Evolutionary conservation across 2,329 filamentous ascomycete species (phyloP), one percentile per base, ranked within the genome.

Genomic region (Penicillium sp.): DNA sequence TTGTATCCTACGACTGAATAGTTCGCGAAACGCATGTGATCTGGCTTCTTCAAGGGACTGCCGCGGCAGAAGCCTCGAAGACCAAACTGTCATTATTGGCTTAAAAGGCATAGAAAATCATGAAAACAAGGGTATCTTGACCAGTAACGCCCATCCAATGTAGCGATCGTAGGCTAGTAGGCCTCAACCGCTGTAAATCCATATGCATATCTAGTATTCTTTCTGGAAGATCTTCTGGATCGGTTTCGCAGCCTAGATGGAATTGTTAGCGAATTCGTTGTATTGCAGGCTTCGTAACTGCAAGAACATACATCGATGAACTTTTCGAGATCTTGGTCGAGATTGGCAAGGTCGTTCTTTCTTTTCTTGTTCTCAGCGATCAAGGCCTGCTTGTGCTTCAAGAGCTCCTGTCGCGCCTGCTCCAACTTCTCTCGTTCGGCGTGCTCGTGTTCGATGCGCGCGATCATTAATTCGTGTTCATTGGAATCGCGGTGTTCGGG

Each of bases 311-410:
- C 88, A 70, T 95, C 89, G 62, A 95, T 92, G 65, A 95, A 95
- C 64, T 88, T 91, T 73, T 97, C 93, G 49, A 97, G 75, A 69
- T 95, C 89, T 64, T 88, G 87, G 63, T 99, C 93, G 53, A 99
- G 75, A 63, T 87, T 95, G 16, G 88, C 90, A 41, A 99, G 75
- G 63, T 97, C 90, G 48, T 96, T 91, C 68, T 95, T 95, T 58
- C 92, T 82, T 72, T 89, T 89, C 73, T 95, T 95, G 68, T 96
- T 96, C 67, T 87, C 83, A 29, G 81, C 80, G 54, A 86, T 83
- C 53, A 88, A 70, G 3, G 77, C 80, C 63, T 87, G 82, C 64
- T 88, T 88, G 69, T 81, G 80, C 71, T 84, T 89, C 38, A 90
- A 73, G 2, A 91, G 76, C 58, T 87, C 86, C 67, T 90, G 85